Base-by-base conservation (phyloP, 2,329 filamentous ascomycete genomes). In the Xylariaceae sp. region DNA sequence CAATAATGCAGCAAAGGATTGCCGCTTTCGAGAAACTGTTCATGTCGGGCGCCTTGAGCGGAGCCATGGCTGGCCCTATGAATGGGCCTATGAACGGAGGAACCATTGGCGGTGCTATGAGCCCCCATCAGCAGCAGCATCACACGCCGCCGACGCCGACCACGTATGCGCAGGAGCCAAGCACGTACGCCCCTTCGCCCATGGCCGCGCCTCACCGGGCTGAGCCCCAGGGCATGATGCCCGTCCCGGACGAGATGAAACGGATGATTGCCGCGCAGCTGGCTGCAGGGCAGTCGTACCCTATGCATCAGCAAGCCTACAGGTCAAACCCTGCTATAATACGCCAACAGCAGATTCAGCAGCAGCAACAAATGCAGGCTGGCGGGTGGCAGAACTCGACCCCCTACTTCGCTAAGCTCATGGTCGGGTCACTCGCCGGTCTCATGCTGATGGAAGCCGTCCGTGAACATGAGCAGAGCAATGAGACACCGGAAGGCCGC, bases 361-460 rank as follows among this genome's bases (percentile, higher is more conserved):
- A 70, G 39, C 63, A 67, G 29, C 63, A 69, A 23, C 66, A 68
- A 38, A 68, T 68, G 48, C 71, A 74, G 46, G 65, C 68, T 43
- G 66, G 65, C 38, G 64, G 70, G 24, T 82, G 77, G 76, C 69
- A 68, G 36, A 71, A 69, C 43, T 62, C 67, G 5, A 68, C 63
- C 9, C 74, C 73, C 1, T 81, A 79, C 45, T 73, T 76, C 41
- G 77, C 76, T 36, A 94, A 94, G 65, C 73, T 96, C 50, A 92
- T 96, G 86, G 81, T 96, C 4, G 90, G 90, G 29, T 90, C 89
- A 13, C 74, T 97, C 43, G 90, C 89, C 16, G 88, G 88, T 11
- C 70, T 97, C 13, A 95, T 97, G 89, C 74, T 96, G 23, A 66
- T 95, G 51, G 88, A 96, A 64, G 88, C 87, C 1, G 71, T 89